Percentiles rank a stretch among this genome's conserved stretches.
Evolutionary conservation across 108 stramenopile species (phyloP).

Genomic region (Pinguiococcus pyrenoidosus): DNA sequence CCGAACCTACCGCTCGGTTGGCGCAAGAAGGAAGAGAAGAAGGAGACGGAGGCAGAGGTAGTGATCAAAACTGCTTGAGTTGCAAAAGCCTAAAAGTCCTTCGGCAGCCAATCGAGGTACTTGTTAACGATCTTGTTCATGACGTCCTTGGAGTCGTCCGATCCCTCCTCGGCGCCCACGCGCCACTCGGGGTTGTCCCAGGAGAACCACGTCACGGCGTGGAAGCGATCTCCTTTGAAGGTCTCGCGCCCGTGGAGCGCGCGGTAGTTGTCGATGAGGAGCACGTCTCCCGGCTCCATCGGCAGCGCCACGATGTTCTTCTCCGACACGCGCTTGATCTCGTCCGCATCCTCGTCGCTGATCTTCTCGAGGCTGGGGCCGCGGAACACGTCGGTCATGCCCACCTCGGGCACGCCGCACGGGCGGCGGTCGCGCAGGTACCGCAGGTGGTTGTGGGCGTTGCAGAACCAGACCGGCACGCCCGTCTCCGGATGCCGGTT

Average conservation of each 20-base stretch:
- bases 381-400: conserved; percentile 82
- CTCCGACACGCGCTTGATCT: conserved; percentile 47
- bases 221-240: conserved; percentile 73
- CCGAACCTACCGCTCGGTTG: no score
- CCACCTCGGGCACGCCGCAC: conserved; percentile 75
- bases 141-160: no score
- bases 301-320: conserved; percentile 59
- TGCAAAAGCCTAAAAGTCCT: conserved; percentile 72
- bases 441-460: conserved; percentile 72
- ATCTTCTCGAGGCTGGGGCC: conserved; percentile 69
- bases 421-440: conserved; percentile 67
- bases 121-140: conserved; percentile 65
- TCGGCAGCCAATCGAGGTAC: conserved; percentile 80
- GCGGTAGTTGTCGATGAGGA: conserved; percentile 77
- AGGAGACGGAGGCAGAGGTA: no score
- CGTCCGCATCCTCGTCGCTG: conserved; percentile 60
- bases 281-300: conserved; percentile 79
- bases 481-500: conserved; percentile 75
- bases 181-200: conserved; percentile 73
- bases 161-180: conserved; percentile 68
- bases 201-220: conserved; percentile 77
- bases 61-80: no score
- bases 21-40: no score
- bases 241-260: conserved; percentile 74
- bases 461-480: conserved; percentile 74